These are phyloP conservation scores for Striga asiatica DNA, from an alignment of 257 asterid genomes.

Conservation along the genomic window DNA sequence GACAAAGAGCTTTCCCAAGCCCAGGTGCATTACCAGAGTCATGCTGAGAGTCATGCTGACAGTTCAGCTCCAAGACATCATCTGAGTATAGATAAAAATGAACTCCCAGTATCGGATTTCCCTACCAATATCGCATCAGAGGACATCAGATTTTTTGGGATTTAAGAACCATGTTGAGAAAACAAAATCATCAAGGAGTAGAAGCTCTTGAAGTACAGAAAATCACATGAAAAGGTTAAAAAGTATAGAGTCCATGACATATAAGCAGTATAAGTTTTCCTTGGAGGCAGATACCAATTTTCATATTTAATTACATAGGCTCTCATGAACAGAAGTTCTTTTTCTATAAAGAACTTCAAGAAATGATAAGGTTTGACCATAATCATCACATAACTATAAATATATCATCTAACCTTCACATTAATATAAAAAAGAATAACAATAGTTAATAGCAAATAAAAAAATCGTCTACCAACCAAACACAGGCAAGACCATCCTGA, in stretches of 20 bases:
- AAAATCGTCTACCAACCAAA: not conserved
- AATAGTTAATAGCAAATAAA: not conserved
- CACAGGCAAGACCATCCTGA: not conserved
- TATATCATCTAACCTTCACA: not conserved
- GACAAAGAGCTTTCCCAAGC: slow-evolving; percentile 75
- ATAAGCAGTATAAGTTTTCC: slow-evolving; percentile 3
- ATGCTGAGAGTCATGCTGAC: slow-evolving; percentile 67
- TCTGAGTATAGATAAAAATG: slow-evolving; percentile 84
- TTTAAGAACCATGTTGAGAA: not conserved
- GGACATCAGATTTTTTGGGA: slow-evolving; percentile 4
- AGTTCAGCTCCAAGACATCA: slow-evolving; percentile 61
- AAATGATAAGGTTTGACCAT: not conserved
- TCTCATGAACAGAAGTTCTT: not conserved
- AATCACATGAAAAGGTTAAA: not conserved
- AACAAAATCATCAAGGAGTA: not conserved
- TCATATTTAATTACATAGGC: not conserved
- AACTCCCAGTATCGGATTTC: slow-evolving; percentile 93
- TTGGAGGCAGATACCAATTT: slow-evolving; percentile 1
- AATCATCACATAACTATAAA: not conserved
- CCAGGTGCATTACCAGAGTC: slow-evolving; percentile 75
- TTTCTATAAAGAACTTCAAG: not conserved
- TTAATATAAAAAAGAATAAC: not conserved
- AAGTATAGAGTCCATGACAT: slow-evolving; percentile 11
- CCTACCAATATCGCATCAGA: slow-evolving; percentile 41
- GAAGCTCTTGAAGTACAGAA: slow-evolving; percentile 2